phyloP scores from a whole-genome alignment of 208 protist genomes.

The Trypanosomatidae sp. region DNA sequence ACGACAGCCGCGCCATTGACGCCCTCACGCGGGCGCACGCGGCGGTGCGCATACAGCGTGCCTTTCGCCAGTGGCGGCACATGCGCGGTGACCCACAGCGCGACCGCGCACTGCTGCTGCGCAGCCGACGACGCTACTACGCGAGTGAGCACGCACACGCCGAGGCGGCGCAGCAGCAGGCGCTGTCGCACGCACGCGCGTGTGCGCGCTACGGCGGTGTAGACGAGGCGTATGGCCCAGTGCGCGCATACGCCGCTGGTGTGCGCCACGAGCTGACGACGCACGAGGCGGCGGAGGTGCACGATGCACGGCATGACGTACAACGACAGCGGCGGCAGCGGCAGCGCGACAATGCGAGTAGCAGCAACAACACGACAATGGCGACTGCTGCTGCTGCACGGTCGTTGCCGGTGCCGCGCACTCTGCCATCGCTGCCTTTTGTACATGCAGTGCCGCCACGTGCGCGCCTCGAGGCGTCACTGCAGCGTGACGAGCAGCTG shows the following conservation, averaged over 20 bases:
- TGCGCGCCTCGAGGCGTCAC: conserved; percentile 11
- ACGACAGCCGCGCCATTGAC: conserved; percentile 14
- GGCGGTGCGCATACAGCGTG: conserved; percentile 43
- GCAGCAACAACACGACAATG: conserved; percentile 3
- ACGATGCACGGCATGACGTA: background rate
- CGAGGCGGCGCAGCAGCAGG: conserved; percentile 10
- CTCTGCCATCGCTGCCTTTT: too few species aligned
- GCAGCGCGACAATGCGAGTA: background rate
- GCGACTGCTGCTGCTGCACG: conserved; percentile 5
- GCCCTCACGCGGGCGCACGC: conserved; percentile 17
- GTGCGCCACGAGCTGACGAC: background rate
- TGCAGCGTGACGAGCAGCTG: conserved; percentile 29
- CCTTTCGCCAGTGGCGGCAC: conserved; percentile 31
- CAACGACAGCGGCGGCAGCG: conserved; percentile 6
- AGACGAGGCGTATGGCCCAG: background rate
- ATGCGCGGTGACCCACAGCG: conserved; percentile 18
- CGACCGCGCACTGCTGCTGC: conserved; percentile 26
- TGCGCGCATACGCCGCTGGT: background rate
- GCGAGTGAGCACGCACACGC: conserved; percentile 17
- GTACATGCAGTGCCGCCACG: conserved; percentile 3
- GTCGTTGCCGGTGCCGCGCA: too few species aligned
- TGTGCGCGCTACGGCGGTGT: conserved; percentile 20
- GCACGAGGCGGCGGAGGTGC: background rate
- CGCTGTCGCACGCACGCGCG: conserved; percentile 5
- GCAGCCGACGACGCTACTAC: conserved; percentile 27